These are phyloP conservation scores for Aegilops longissima DNA, from an alignment of 176 grass and related monocot genomes.

Conservation along the genomic window DNA sequence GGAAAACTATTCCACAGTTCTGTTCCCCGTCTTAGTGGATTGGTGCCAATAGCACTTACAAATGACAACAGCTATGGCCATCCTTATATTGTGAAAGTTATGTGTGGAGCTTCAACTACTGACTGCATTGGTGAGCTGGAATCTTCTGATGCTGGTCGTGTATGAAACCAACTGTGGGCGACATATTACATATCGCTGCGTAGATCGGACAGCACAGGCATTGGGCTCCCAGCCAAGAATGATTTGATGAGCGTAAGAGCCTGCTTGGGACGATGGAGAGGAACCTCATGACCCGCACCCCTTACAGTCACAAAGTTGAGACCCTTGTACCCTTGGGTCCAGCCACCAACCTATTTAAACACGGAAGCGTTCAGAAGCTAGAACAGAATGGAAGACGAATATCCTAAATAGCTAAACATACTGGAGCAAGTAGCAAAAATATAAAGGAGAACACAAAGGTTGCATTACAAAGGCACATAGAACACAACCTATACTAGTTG, in stretches of 20 bases:
- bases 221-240: constrained; percentile 78
- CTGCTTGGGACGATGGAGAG: constrained; percentile 84
- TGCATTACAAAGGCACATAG: not conserved
- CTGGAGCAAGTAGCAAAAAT: not conserved
- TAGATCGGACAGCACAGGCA: constrained; percentile 52
- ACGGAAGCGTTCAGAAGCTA: constrained; percentile 18
- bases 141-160: not conserved
- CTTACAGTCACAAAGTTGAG: constrained; percentile 85
- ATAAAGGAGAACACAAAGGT: not conserved
- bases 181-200: constrained; percentile 51
- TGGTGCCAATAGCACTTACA: constrained; percentile 6
- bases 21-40: constrained; percentile 17
- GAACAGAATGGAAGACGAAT: constrained; percentile 1
- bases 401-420: constrained; percentile 8
- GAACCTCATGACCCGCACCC: constrained; percentile 95
- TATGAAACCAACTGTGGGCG: not conserved
- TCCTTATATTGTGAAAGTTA: not conserved
- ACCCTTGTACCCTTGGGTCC: constrained; percentile 84
- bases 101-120: not conserved
- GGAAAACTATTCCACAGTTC: constrained; percentile 1
- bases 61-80: constrained; percentile 18
- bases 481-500: not conserved
- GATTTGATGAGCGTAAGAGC: constrained; percentile 80
- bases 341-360: constrained; percentile 87
- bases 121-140: not conserved